Evolutionary conservation across 176 grass and related monocot species (phyloP), one percentile per base, ranked within the genome.

Genomic region (Tillandsia fasciculata): DNA sequence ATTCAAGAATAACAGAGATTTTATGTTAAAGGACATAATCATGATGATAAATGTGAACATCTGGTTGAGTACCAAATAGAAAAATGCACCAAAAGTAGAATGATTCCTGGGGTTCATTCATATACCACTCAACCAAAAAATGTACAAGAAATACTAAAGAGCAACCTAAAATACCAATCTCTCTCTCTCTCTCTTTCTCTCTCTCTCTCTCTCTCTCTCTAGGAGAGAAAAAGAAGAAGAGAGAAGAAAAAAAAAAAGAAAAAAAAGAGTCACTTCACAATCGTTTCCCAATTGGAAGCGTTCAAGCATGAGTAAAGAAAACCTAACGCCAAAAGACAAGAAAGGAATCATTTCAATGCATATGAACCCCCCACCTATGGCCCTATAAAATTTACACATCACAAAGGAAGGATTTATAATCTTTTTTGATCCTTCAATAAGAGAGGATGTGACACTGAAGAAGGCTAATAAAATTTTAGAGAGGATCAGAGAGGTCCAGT

Each of bases 311-410:
- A 42, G 67, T 50, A 71, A 57, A 64, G 26, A 52, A 64, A 71
- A 71, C 52, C 50, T 50, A 58, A 71, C 27, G 64, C 13, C 22
- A 9, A 52, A 71, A 53, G 53, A 23, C 28, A 59, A 65, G 13
- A 64, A 66, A 64, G 50, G 64, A 66, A 33, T 71, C 27, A 63
- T 78, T 24, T 71, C 65, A 68, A 53, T 57, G n/a, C 49, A 17
- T 70, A 17, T 70, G 52, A 79, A 48, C 54, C 53, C 76, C 29
- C 26, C 49, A 4, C 14, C n/a, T 53, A 4, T 17, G 72, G 72
- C 47, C 65, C 64, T 59, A 68, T 65, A 71, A 72, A 79, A 52
- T 71, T 72, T 64, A 14, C 33, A 72, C 29, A 72, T 53, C 7
- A 65, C 50, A 11, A 71, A 69, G 2, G 12, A 42, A 42, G 33